A percentile compares a stretch with the other conserved stretches of the same genome.
These are phyloP conservation scores for Cornus florida DNA, from an alignment of 148 eudicot species.

Conservation along the genomic window DNA sequence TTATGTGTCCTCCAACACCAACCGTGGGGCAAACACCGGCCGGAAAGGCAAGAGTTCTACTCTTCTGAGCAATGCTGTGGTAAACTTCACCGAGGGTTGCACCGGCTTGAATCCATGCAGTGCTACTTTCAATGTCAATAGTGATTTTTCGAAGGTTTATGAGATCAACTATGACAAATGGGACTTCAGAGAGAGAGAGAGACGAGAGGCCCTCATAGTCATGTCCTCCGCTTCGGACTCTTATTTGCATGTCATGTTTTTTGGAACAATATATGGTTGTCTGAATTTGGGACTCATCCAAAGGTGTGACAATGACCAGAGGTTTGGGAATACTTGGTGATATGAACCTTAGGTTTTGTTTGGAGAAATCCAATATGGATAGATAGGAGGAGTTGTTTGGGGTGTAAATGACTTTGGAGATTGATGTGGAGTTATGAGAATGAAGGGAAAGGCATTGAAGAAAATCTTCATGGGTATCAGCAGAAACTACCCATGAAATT, in stretches of 20 bases:
- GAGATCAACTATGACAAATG: neutral
- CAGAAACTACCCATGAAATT: neutral
- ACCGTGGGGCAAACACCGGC: slow-evolving; percentile 1
- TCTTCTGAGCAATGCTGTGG: neutral
- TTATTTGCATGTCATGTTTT: neutral
- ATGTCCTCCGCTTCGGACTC: slow-evolving; percentile 14
- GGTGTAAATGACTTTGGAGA: slow-evolving; percentile 13
- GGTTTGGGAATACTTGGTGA: slow-evolving; percentile 3
- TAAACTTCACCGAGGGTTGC: slow-evolving; percentile 1
- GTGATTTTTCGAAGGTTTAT: neutral
- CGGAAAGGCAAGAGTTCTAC: neutral
- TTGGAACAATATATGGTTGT: neutral
- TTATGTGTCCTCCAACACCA: neutral
- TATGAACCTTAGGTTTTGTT: neutral
- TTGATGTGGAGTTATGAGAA: neutral
- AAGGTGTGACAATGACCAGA: slow-evolving; percentile 2
- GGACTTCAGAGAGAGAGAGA: neutral
- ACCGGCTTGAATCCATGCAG: neutral
- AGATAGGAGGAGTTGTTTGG: neutral
- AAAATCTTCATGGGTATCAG: neutral
- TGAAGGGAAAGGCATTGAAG: slow-evolving; percentile 7
- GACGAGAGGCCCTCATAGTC: neutral
- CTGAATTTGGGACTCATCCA: neutral
- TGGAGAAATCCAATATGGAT: neutral
- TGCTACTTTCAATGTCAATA: neutral